Base-by-base conservation (phyloP, 306 rosid genomes). In the Sesbania bispinosa region DNA sequence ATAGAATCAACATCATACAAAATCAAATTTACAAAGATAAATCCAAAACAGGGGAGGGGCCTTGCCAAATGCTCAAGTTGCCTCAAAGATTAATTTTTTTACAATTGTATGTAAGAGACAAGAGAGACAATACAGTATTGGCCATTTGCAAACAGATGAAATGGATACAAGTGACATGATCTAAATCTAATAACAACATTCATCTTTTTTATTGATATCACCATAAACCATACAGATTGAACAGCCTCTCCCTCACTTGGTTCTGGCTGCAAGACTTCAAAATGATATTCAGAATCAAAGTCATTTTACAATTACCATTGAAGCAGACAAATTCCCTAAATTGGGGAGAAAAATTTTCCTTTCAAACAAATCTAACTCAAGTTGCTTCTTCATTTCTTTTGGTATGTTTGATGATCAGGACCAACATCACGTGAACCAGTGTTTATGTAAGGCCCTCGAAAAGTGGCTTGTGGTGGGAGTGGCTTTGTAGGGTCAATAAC, bases 371-470 rank as follows among this genome's bases (percentile, higher is more conserved):
- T 73, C 35, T n/a, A n/a, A n/a, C n/a, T 4, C 15, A 59, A 33
- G 53, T 24, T 55, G 60, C 18, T 51, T 91, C 18, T 51, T 91
- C 81, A 91, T 74, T 95, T 95, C 90, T 91, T 86, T 0, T 79
- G 24, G 68, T 84, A 85, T 24, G 84, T 75, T 38, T 51, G 85
- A 62, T 74, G 80, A 77, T 89, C 96, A 0, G 97, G 97, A 74
- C 99, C 96, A 47, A 95, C 55, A 1, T 91, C 99, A 4, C 90
- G 93, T 0, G 99, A 95, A 7, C 97, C 96, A 0, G 99, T 95
- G 85, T 95, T 91, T 11, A 94, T 86, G 45, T 91, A 94, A 47
- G 99, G 99, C 67, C 99, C 99, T 83, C 96, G 91, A 67, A 87
- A 91, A 14, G 97, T 94, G 36, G 99, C 96, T 78, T 95, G 99